A percentile compares a stretch with the other conserved stretches of the same genome.
Evolutionary conservation across 345 rosid genomes (phyloP).

Genomic region (Litchi chinensis): DNA sequence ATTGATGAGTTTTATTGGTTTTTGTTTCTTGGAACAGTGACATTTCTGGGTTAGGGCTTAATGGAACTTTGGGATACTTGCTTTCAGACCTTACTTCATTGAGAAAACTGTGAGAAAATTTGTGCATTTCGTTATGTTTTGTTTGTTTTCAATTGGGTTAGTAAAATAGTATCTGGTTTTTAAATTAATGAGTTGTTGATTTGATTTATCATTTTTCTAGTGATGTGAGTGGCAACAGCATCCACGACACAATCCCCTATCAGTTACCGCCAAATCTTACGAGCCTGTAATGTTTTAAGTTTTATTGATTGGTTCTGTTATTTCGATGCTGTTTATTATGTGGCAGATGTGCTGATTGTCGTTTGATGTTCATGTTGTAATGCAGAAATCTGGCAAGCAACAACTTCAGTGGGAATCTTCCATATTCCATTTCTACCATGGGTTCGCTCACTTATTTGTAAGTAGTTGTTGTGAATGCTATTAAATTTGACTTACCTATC

Average conservation of each 20-base stretch:
- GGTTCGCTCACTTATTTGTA: conserved; percentile 71
- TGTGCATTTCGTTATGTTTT: neutral
- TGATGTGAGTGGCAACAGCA: conserved; percentile 84
- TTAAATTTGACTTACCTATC: conserved; percentile 14
- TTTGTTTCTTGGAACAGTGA: conserved; percentile 47
- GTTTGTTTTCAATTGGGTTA: neutral
- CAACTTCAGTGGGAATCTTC: conserved; percentile 86
- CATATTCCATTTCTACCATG: conserved; percentile 84
- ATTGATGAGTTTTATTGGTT: conserved; percentile 19
- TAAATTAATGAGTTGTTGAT: conserved; percentile 17
- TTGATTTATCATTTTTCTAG: conserved; percentile 36
- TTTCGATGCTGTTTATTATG: conserved; percentile 14
- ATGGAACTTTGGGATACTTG: conserved; percentile 91
- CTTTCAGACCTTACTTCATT: conserved; percentile 69
- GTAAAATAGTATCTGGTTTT: conserved; percentile 4
- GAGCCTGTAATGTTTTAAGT: conserved; percentile 64
- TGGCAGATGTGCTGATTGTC: conserved; percentile 9
- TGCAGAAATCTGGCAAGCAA: conserved; percentile 90
- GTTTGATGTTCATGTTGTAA: conserved; percentile 18
- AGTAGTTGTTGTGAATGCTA: conserved; percentile 41
- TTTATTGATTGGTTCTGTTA: conserved; percentile 14
- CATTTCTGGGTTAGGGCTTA: conserved; percentile 75
- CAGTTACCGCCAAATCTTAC: conserved; percentile 97
- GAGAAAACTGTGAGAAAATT: conserved; percentile 63
- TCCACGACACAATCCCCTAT: conserved; percentile 85